These are phyloP conservation scores for Heritiera fomes DNA, from an alignment of 345 rosid species.

Conservation along the genomic window DNA sequence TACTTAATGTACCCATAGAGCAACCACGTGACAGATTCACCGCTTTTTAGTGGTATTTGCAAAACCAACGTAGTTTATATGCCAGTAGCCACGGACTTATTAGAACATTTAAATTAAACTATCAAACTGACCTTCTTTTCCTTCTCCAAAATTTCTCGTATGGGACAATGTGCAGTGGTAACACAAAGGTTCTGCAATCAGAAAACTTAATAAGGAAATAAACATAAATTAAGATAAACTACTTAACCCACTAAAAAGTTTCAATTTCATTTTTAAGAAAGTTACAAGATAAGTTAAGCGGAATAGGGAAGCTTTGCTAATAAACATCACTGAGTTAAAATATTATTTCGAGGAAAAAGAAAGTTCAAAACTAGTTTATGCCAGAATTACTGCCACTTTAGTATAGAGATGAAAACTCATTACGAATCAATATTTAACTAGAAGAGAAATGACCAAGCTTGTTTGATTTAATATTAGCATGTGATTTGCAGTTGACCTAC, in stretches of 20 bases:
- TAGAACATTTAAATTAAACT: background rate
- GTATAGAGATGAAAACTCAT: background rate
- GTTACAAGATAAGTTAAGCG: background rate
- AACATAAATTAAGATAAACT: background rate
- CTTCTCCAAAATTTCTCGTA: conserved; percentile 85
- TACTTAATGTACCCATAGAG: background rate
- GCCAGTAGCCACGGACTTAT: background rate
- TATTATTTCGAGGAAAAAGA: background rate
- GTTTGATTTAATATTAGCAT: conserved; percentile 3
- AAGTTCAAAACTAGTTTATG: background rate
- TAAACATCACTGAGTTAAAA: background rate
- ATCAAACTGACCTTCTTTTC: conserved; percentile 81
- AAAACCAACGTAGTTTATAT: background rate
- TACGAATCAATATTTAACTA: background rate
- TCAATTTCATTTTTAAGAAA: background rate
- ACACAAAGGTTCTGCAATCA: conserved; percentile 72
- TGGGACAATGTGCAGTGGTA: conserved; percentile 96
- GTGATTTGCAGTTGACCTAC: background rate
- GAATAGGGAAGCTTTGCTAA: background rate
- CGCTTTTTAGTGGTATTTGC: background rate
- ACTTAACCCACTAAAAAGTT: background rate
- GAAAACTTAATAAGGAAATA: conserved; percentile 14
- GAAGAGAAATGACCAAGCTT: background rate
- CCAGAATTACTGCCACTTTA: background rate
- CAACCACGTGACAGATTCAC: background rate